Conservation (phyloP, 257 asterid species). For the Echium plantagineum region DNA sequence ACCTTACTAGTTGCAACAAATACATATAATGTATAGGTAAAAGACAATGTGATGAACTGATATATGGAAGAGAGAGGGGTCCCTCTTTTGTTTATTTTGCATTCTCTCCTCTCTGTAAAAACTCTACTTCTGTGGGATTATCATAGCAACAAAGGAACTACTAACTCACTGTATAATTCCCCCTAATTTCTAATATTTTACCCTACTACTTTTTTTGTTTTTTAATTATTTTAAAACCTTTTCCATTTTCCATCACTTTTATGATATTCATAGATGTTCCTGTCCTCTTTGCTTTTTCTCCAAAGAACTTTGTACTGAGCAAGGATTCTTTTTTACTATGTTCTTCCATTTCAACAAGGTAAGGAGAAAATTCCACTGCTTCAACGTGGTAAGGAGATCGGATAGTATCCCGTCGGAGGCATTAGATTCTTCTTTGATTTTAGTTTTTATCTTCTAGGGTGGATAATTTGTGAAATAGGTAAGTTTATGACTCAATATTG, state of each 20-base stretch:
- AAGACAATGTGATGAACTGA: constrained; percentile 54
- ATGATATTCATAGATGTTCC: neutral
- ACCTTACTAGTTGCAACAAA: constrained; percentile 37
- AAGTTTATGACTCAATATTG: too few relatives aligned
- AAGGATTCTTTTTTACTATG: too few relatives aligned
- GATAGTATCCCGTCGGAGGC: too few relatives aligned
- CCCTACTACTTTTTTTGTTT: neutral
- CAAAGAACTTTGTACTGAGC: too few relatives aligned
- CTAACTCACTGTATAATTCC: constrained; percentile 3
- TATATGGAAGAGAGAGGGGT: constrained; percentile 54
- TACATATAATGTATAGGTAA: constrained; percentile 58
- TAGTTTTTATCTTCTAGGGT: too few relatives aligned
- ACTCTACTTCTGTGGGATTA: constrained; percentile 34
- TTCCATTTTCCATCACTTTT: neutral
- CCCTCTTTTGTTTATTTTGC: constrained; percentile 15
- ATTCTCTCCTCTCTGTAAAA: constrained; percentile 46
- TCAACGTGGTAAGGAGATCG: too few relatives aligned
- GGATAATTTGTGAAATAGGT: too few relatives aligned
- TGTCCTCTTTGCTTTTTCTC: neutral
- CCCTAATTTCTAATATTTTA: neutral
- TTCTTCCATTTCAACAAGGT: too few relatives aligned
- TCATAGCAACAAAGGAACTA: constrained; percentile 41
- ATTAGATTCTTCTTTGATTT: too few relatives aligned
- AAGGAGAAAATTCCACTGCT: too few relatives aligned
- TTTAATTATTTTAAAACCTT: neutral